Evolutionary conservation across 108 stramenopile genomes (phyloP).

Genomic region (Thalassiosira profunda): DNA sequence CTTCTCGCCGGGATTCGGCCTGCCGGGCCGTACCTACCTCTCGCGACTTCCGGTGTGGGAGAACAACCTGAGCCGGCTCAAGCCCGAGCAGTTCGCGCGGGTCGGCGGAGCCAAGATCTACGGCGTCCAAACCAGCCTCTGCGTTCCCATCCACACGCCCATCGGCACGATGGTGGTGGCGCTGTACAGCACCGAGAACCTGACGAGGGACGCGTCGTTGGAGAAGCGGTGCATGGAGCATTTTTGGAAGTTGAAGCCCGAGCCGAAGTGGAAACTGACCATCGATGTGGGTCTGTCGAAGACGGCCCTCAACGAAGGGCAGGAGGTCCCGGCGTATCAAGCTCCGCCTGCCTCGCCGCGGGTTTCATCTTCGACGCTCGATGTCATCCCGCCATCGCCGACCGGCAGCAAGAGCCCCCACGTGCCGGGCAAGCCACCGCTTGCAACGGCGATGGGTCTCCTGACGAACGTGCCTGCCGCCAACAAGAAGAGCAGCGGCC

Average conservation of each 20-base stretch:
- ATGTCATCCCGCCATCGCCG: background rate
- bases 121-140: conserved; percentile 74
- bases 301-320: background rate
- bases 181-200: conserved; percentile 59
- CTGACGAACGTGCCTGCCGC: background rate
- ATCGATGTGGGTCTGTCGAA: conserved; percentile 53
- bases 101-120: conserved; percentile 77
- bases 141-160: conserved; percentile 59
- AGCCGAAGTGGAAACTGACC: conserved; percentile 76
- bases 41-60: conserved; percentile 63
- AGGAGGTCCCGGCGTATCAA: background rate
- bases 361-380: background rate
- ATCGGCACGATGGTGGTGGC: conserved; percentile 71
- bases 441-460: background rate
- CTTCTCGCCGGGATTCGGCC: conserved; percentile 69
- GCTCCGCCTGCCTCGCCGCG: background rate
- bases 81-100: conserved; percentile 61
- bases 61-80: conserved; percentile 38
- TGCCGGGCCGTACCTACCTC: conserved; percentile 75
- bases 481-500: background rate
- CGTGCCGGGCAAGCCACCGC: conserved; percentile 1
- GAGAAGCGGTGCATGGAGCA: conserved; percentile 36
- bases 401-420: background rate
- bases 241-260: conserved; percentile 53
- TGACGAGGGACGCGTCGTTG: conserved; percentile 42